Conservation (phyloP, 192 early-diverging fungal genomes). For the Umbelopsis isabellina region DNA sequence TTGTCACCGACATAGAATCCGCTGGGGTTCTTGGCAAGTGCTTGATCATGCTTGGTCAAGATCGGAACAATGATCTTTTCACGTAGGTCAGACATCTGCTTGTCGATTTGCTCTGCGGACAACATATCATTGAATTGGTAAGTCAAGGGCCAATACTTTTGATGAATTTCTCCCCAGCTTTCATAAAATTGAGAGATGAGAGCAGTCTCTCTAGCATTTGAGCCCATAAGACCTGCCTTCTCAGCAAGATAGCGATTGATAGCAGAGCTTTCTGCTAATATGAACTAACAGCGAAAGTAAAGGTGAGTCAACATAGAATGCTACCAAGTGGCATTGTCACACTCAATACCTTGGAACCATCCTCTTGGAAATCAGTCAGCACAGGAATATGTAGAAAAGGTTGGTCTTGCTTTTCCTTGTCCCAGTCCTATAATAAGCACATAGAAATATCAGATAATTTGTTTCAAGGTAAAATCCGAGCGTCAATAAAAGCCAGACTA, state of each 20-base stretch:
- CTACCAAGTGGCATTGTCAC: not conserved
- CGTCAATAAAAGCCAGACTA: no score
- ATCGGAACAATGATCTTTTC: constrained; percentile 7
- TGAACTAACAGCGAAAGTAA: constrained; percentile 17
- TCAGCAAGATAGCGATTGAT: constrained; percentile 49
- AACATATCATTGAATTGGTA: constrained; percentile 6
- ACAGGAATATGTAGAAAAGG: constrained; percentile 52
- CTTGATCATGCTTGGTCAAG: constrained; percentile 38
- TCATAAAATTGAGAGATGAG: constrained; percentile 39
- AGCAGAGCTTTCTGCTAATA: constrained; percentile 40
- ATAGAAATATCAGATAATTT: no score
- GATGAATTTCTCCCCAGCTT: constrained; percentile 21
- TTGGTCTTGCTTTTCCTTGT: constrained; percentile 35
- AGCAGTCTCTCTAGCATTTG: constrained; percentile 28
- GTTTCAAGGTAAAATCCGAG: no score
- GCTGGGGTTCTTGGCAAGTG: constrained; percentile 50
- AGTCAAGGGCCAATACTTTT: not conserved
- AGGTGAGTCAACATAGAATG: not conserved
- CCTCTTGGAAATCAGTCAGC: constrained; percentile 34
- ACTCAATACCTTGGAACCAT: constrained; percentile 17
- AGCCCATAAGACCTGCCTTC: constrained; percentile 23
- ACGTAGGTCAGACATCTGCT: constrained; percentile 18
- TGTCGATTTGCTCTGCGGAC: constrained; percentile 4
- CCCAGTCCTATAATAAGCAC: constrained; percentile 31
- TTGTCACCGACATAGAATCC: constrained; percentile 53